A percentile compares a stretch with the other conserved stretches of the same genome.
Conservation (phyloP, 495 filamentous ascomycete species). For the Penicillium roqueforti region DNA sequence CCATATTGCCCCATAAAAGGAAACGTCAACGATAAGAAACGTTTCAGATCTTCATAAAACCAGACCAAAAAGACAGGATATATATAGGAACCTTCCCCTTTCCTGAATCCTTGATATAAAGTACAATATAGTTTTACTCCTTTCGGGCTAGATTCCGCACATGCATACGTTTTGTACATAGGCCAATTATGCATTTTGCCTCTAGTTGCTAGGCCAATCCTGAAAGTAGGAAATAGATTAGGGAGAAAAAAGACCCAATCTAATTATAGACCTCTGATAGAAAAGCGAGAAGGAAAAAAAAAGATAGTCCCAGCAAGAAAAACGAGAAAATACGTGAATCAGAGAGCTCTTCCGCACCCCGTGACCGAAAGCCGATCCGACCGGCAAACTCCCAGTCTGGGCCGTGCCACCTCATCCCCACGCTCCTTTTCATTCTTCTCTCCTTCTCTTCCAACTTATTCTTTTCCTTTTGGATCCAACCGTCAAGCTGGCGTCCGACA, state of each 20-base stretch:
- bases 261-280: neutral
- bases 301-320: neutral
- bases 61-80: neutral
- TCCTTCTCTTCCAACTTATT: slow-evolving; percentile 8
- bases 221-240: neutral
- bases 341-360: slow-evolving; percentile 18
- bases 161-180: neutral
- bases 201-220: neutral
- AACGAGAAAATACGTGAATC: slow-evolving; percentile 2
- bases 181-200: neutral
- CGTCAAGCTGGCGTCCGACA: slow-evolving; percentile 37
- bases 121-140: neutral
- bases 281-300: neutral
- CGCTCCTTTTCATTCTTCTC: slow-evolving; percentile 24
- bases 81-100: neutral
- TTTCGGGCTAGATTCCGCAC: slow-evolving; percentile 7
- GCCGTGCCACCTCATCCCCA: slow-evolving; percentile 32
- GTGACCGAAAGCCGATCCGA: slow-evolving; percentile 28
- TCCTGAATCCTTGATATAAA: neutral
- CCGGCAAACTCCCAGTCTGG: slow-evolving; percentile 24
- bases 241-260: neutral
- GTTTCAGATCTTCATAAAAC: neutral
- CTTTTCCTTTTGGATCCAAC: slow-evolving; percentile 5
- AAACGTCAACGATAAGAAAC: neutral
- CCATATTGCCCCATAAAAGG: neutral